Percentiles rank a stretch among this genome's conserved stretches.
phyloP scores from a whole-genome alignment of 805 yeast species.

The Blastobotrys chiropterorum region DNA sequence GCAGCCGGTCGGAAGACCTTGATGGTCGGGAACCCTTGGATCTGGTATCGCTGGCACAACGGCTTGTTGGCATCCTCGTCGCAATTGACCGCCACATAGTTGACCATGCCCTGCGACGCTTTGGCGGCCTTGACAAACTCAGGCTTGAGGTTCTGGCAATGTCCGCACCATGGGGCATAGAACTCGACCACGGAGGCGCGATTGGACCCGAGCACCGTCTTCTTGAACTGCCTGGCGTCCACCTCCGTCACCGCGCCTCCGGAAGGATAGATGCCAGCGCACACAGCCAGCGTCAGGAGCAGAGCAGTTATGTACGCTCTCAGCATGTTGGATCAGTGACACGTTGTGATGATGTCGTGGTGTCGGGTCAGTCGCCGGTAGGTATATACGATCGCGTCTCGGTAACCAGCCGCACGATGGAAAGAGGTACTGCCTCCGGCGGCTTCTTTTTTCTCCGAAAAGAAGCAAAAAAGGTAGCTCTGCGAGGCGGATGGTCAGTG shows the following conservation, averaged over 20 bases:
- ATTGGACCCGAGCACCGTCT: slow-evolving; percentile 60
- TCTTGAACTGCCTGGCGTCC: slow-evolving; percentile 48
- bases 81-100: slow-evolving; percentile 67
- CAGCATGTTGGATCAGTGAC: too few relatives aligned
- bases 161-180: slow-evolving; percentile 98
- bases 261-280: background rate
- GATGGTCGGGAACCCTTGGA: slow-evolving; percentile 82
- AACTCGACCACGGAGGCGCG: slow-evolving; percentile 81
- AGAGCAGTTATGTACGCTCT: too few relatives aligned
- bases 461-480: too few relatives aligned
- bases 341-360: too few relatives aligned
- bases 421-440: too few relatives aligned
- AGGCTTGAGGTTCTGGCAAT: slow-evolving; percentile 66
- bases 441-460: too few relatives aligned
- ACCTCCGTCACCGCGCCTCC: slow-evolving; percentile 45
- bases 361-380: too few relatives aligned
- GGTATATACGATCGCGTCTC: too few relatives aligned
- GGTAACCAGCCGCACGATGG: too few relatives aligned
- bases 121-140: slow-evolving; percentile 60
- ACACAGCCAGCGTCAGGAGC: background rate
- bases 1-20: slow-evolving; percentile 67
- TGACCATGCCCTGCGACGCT: slow-evolving; percentile 39
- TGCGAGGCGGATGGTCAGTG: too few relatives aligned
- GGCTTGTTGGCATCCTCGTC: slow-evolving; percentile 61
- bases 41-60: slow-evolving; percentile 57